phyloP scores from a whole-genome alignment of 768 basidiomycete genomes.

The Suillus hirtellus region DNA sequence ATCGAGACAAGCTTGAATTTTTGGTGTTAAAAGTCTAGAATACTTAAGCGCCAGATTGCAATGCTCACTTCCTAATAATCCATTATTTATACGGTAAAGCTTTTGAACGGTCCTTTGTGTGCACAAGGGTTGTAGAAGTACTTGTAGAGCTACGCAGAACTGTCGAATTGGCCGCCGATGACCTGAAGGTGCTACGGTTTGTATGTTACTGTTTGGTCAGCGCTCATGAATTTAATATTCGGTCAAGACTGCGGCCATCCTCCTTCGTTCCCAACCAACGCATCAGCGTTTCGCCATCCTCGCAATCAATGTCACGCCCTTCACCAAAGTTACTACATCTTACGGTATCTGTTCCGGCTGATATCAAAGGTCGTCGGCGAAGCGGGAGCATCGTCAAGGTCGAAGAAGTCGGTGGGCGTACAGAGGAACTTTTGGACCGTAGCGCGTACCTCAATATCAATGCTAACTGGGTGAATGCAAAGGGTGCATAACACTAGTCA shows the following conservation, averaged over 20 bases:
- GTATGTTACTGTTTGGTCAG: constrained; percentile 1
- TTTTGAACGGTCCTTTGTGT: background rate
- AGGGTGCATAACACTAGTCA: constrained; percentile 53
- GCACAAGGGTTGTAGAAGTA: background rate
- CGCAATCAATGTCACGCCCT: constrained; percentile 50
- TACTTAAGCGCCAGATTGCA: background rate
- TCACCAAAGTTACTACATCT: constrained; percentile 58
- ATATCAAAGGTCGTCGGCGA: constrained; percentile 50
- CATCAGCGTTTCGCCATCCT: constrained; percentile 1
- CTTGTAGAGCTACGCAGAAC: background rate
- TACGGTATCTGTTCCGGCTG: constrained; percentile 29
- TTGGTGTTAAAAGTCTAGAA: background rate
- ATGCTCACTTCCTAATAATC: background rate
- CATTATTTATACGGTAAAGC: background rate
- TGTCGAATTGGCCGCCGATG: background rate
- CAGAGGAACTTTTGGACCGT: constrained; percentile 78
- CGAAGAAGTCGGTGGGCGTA: constrained; percentile 73
- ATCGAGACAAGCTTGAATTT: background rate
- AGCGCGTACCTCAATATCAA: constrained; percentile 83
- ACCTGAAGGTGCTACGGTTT: background rate
- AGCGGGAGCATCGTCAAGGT: constrained; percentile 83
- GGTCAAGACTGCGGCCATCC: background rate
- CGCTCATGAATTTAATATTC: constrained; percentile 1
- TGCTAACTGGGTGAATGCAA: constrained; percentile 92
- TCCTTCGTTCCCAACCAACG: constrained; percentile 3